Evolutionary conservation across 139 green algal genomes (phyloP).

Genomic region (Penium margaritaceum): DNA sequence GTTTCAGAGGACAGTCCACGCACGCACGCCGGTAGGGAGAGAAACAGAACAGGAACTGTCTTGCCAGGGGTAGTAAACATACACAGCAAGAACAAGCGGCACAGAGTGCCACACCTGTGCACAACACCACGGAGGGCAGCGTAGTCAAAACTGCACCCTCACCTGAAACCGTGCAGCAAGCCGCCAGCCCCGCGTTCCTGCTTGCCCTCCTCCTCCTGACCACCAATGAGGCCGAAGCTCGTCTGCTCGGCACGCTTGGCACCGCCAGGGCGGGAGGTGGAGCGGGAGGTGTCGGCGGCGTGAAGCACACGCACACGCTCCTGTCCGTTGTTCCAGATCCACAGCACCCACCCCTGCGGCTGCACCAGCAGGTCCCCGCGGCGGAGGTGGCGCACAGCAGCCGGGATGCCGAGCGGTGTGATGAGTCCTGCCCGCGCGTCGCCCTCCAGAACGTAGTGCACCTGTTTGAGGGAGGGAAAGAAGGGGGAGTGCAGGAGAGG

Average conservation of each 20-base stretch:
- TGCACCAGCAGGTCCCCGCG: slow-evolving; percentile 22
- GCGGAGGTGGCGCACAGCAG: slow-evolving; percentile 14
- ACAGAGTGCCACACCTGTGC: too few species aligned
- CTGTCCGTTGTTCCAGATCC: slow-evolving; percentile 29
- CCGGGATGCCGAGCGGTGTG: slow-evolving; percentile 38
- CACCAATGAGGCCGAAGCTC: slow-evolving; percentile 28
- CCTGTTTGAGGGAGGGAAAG: not conserved
- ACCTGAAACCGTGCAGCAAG: slow-evolving; percentile 37
- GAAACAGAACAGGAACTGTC: not conserved
- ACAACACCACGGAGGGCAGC: not conserved
- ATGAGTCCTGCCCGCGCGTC: slow-evolving; percentile 27
- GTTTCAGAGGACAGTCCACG: not conserved
- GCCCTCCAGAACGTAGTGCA: slow-evolving; percentile 24
- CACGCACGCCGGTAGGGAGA: not conserved
- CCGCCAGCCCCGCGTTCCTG: too few species aligned
- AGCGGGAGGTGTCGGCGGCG: slow-evolving; percentile 20
- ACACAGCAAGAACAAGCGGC: too few species aligned
- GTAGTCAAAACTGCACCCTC: not conserved
- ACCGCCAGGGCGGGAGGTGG: not conserved
- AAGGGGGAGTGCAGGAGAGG: not conserved
- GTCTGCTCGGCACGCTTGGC: not conserved
- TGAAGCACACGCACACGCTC: slow-evolving; percentile 7
- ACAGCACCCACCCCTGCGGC: slow-evolving; percentile 20
- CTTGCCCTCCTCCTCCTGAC: slow-evolving; percentile 22
- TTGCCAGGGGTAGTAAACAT: not conserved